These are phyloP conservation scores for Asterophora lycoperdoides DNA, from an alignment of 768 basidiomycete genomes.

Conservation along the genomic window DNA sequence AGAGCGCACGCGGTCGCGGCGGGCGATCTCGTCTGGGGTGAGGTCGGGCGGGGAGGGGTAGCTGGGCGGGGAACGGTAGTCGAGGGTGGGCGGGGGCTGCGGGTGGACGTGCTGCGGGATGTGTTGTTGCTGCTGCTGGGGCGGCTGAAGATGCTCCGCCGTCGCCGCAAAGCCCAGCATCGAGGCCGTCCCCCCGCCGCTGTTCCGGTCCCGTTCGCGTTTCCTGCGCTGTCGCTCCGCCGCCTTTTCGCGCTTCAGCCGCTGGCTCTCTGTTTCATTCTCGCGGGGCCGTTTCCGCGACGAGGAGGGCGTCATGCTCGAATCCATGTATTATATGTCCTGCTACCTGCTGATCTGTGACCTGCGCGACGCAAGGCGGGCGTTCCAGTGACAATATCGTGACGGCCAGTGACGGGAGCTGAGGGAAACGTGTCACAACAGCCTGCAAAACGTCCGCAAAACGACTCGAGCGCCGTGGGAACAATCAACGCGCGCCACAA, in stretches of 20 bases:
- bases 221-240: constrained; percentile 82
- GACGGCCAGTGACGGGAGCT: constrained; percentile 44
- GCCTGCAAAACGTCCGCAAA: too few relatives aligned
- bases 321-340: constrained; percentile 11
- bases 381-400: constrained; percentile 45
- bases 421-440: constrained; percentile 33
- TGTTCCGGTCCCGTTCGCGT: constrained; percentile 61
- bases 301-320: constrained; percentile 23
- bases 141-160: constrained; percentile 22
- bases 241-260: constrained; percentile 79
- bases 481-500: too few relatives aligned
- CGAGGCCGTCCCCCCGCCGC: constrained; percentile 30
- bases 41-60: constrained; percentile 25
- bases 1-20: constrained; percentile 68
- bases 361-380: constrained; percentile 35
- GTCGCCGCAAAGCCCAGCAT: constrained; percentile 38
- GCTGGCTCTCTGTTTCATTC: constrained; percentile 70
- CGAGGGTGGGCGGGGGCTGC: constrained; percentile 6
- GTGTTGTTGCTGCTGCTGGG: constrained; percentile 19
- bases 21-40: constrained; percentile 59
- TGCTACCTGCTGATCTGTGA: constrained; percentile 34
- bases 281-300: constrained; percentile 57
- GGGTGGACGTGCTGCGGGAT: constrained; percentile 19
- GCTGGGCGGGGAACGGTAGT: background rate
- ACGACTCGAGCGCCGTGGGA: too few relatives aligned